These are phyloP conservation scores for Diophrys sp. DNA, from an alignment of 73 alveolate species.

Conservation along the genomic window DNA sequence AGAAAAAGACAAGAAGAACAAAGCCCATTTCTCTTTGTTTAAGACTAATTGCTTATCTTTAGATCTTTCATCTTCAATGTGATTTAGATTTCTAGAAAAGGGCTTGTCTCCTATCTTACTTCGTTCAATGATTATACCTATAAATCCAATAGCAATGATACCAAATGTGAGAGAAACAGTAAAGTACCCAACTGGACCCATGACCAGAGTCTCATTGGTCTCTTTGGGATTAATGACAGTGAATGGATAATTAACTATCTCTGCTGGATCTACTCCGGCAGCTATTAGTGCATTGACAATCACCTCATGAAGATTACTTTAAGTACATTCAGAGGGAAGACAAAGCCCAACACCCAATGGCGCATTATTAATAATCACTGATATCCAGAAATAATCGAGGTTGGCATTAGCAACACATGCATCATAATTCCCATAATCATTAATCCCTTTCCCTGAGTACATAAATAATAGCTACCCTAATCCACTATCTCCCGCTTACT, in stretches of 20 bases:
- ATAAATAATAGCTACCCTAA: slow-evolving; percentile 2
- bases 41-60: slow-evolving; percentile 5
- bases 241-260: too few relatives aligned
- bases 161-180: too few relatives aligned
- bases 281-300: too few relatives aligned
- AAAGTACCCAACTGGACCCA: neutral
- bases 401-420: neutral
- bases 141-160: neutral
- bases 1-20: slow-evolving; percentile 11
- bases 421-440: slow-evolving; percentile 9
- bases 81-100: neutral
- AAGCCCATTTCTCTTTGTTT: neutral
- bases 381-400: neutral
- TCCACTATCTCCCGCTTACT: neutral
- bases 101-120: neutral
- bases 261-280: too few relatives aligned
- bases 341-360: slow-evolving; percentile 17
- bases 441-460: slow-evolving; percentile 20
- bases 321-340: slow-evolving; percentile 9
- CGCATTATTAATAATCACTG: neutral
- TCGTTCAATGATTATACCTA: neutral
- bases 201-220: neutral
- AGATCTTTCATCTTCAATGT: neutral
- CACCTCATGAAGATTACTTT: too few relatives aligned
- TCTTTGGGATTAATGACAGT: neutral